Percentiles rank a stretch among this genome's conserved stretches.
Evolutionary conservation across 148 eudicot genomes (phyloP).

Genomic region (Vaccinium corymbosum): DNA sequence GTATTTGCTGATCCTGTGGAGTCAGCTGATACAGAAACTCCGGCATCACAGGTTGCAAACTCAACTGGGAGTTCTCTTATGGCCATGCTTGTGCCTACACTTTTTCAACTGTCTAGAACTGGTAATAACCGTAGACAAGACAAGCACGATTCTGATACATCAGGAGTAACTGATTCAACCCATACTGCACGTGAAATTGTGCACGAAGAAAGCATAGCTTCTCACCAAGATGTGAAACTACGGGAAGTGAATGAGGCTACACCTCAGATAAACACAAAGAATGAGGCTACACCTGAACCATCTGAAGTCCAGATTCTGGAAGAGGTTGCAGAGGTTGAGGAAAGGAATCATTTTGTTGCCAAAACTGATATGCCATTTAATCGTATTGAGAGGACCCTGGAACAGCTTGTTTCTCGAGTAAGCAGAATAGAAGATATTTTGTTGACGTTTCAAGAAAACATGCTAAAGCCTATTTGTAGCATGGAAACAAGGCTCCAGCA

Average conservation of each 20-base stretch:
- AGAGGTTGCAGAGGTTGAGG: slow-evolving; percentile 21
- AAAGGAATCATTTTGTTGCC: slow-evolving; percentile 19
- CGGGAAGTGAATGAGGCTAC: slow-evolving; percentile 22
- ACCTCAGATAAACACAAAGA: not conserved
- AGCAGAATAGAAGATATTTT: slow-evolving; percentile 67
- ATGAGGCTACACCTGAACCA: slow-evolving; percentile 24
- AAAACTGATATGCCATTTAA: slow-evolving; percentile 20
- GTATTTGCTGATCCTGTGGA: slow-evolving; percentile 72
- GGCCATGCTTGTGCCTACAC: slow-evolving; percentile 91
- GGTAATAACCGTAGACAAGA: slow-evolving; percentile 33
- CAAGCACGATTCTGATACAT: slow-evolving; percentile 24
- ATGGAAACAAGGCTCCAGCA: slow-evolving; percentile 78
- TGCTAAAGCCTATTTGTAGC: slow-evolving; percentile 61
- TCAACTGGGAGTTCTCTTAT: slow-evolving; percentile 59
- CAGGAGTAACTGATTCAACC: slow-evolving; percentile 21
- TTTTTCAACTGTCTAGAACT: slow-evolving; percentile 68
- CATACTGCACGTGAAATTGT: slow-evolving; percentile 8
- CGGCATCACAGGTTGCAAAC: slow-evolving; percentile 27
- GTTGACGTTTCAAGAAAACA: slow-evolving; percentile 74
- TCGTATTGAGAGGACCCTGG: slow-evolving; percentile 53
- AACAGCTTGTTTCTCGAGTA: slow-evolving; percentile 69
- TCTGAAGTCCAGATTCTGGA: slow-evolving; percentile 24
- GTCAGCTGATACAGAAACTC: slow-evolving; percentile 41
- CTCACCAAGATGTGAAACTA: slow-evolving; percentile 24
- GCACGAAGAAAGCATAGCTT: slow-evolving; percentile 14